A percentile compares a stretch with the other conserved stretches of the same genome.
phyloP scores from a whole-genome alignment of 352 stramenopile genomes.

The Albugo laibachii region DNA sequence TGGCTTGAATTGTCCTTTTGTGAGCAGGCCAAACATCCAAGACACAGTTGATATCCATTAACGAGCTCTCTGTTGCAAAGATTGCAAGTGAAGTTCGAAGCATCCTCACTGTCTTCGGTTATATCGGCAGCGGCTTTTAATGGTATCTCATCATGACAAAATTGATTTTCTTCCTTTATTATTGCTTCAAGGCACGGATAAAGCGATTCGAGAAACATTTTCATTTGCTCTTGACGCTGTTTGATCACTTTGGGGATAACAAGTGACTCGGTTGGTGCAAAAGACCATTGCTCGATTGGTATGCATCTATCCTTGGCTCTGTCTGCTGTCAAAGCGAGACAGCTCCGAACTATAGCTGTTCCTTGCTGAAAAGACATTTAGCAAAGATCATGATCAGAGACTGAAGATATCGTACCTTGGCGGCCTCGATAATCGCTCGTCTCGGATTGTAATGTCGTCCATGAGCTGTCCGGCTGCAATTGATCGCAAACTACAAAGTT shows the following conservation, averaged over 20 bases:
- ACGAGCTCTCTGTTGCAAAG: conserved; percentile 57
- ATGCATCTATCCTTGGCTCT: too few relatives aligned
- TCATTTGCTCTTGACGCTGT: conserved; percentile 60
- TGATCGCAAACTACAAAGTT: conserved; percentile 50
- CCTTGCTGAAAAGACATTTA: conserved; percentile 12
- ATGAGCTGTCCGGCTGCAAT: conserved; percentile 40
- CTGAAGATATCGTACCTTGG: conserved; percentile 17
- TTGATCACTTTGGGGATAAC: conserved; percentile 16
- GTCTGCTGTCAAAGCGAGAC: too few relatives aligned
- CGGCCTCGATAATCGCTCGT: conserved; percentile 52
- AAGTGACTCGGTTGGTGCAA: too few relatives aligned
- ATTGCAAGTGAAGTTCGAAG: conserved; percentile 54
- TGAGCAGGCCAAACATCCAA: conserved; percentile 52
- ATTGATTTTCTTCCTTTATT: conserved; percentile 50
- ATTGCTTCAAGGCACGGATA: conserved; percentile 53
- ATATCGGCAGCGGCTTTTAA: conserved; percentile 49
- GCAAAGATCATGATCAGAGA: neutral
- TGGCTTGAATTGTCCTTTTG: conserved; percentile 24
- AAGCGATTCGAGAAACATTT: conserved; percentile 64
- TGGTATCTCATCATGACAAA: conserved; percentile 44
- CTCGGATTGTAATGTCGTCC: conserved; percentile 50
- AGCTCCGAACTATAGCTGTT: conserved; percentile 16
- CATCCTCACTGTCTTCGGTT: conserved; percentile 30
- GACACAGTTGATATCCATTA: conserved; percentile 73
- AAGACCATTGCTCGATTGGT: too few relatives aligned